A percentile compares a stretch with the other conserved stretches of the same genome.
These are phyloP conservation scores for Endothia cerciana DNA, from an alignment of 2,329 filamentous ascomycete genomes.

Conservation along the genomic window DNA sequence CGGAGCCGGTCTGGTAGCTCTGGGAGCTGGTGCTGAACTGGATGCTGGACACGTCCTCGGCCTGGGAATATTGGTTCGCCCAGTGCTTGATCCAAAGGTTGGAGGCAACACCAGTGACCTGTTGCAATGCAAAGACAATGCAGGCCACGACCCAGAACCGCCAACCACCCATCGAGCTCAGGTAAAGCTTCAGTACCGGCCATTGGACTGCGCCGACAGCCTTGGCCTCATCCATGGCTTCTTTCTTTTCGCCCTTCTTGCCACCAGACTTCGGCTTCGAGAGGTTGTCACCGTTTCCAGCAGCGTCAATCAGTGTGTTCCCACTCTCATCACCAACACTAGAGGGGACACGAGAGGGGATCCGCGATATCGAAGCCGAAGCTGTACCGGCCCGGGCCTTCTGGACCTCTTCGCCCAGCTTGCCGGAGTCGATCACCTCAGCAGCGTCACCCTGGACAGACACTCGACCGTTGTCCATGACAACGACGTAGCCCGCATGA, in stretches of 20 bases:
- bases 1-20: slow-evolving; percentile 40
- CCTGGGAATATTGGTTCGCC: slow-evolving; percentile 82
- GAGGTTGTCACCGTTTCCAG: slow-evolving; percentile 51
- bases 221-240: slow-evolving; percentile 74
- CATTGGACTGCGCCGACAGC: slow-evolving; percentile 86
- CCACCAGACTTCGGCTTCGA: slow-evolving; percentile 48
- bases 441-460: slow-evolving; percentile 74
- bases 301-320: slow-evolving; percentile 59
- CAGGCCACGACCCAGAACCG: slow-evolving; percentile 87
- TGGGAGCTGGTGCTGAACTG: slow-evolving; percentile 43
- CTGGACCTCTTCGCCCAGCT: slow-evolving; percentile 81
- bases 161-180: slow-evolving; percentile 91
- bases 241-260: slow-evolving; percentile 52
- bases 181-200: slow-evolving; percentile 82
- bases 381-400: slow-evolving; percentile 73
- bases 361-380: slow-evolving; percentile 71
- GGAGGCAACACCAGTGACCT: slow-evolving; percentile 82
- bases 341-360: slow-evolving; percentile 78
- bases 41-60: slow-evolving; percentile 43
- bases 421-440: slow-evolving; percentile 83
- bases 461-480: slow-evolving; percentile 86
- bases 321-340: slow-evolving; percentile 68
- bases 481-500: slow-evolving; percentile 77
- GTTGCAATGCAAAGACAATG: slow-evolving; percentile 78
- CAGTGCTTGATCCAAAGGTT: slow-evolving; percentile 95